These are phyloP conservation scores for Phialophora macrospora DNA, from an alignment of 2,329 filamentous ascomycete species.

Conservation along the genomic window DNA sequence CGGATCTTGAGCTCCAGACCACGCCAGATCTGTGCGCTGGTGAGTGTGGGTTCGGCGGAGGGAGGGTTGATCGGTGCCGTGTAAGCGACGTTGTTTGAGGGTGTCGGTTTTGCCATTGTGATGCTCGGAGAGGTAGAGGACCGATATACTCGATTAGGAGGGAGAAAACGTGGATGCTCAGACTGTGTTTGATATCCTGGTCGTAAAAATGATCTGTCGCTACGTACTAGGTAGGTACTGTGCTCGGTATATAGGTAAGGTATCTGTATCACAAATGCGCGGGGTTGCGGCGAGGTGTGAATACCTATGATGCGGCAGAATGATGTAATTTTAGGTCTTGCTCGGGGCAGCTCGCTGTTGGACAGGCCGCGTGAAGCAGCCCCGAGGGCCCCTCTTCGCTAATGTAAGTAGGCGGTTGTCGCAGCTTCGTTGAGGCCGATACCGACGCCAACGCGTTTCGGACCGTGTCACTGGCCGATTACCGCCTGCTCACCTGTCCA, in stretches of 20 bases:
- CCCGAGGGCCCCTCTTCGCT: background rate
- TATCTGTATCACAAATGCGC: background rate
- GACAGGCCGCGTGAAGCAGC: background rate
- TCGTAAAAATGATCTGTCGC: background rate
- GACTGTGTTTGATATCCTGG: background rate
- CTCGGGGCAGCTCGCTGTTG: background rate
- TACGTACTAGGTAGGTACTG: background rate
- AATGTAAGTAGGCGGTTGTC: background rate
- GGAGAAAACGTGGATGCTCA: background rate
- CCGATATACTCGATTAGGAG: background rate
- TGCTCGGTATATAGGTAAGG: constrained; percentile 2
- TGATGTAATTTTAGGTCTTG: background rate
- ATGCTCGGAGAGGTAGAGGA: background rate
- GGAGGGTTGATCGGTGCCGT: constrained; percentile 48
- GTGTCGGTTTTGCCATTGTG: constrained; percentile 15
- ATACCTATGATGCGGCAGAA: background rate
- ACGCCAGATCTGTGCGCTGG: constrained; percentile 46
- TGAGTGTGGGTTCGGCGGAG: constrained; percentile 41
- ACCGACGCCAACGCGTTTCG: background rate
- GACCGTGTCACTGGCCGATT: background rate
- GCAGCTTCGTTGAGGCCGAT: background rate
- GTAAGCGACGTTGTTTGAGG: constrained; percentile 46
- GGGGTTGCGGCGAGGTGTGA: constrained; percentile 1
- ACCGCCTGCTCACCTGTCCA: background rate
- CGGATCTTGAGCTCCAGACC: constrained; percentile 42